These are phyloP conservation scores for Claviceps sp. DNA, from an alignment of 2,329 filamentous ascomycete genomes.

Conservation along the genomic window DNA sequence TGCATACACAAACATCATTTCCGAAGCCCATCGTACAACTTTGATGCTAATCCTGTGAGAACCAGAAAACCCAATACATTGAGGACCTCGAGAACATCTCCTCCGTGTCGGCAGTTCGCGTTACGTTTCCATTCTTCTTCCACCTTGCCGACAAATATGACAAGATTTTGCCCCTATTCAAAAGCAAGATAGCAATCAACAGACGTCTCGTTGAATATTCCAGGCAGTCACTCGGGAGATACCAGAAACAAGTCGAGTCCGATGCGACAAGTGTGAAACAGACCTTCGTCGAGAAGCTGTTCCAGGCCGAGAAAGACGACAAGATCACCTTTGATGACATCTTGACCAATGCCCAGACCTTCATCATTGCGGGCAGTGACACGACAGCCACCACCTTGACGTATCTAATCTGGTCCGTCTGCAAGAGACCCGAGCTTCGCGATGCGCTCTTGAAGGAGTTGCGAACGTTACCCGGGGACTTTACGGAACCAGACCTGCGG, in stretches of 20 bases:
- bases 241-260: slow-evolving; percentile 12
- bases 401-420: slow-evolving; percentile 30
- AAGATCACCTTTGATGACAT: slow-evolving; percentile 20
- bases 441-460: slow-evolving; percentile 23
- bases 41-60: neutral
- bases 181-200: slow-evolving; percentile 1
- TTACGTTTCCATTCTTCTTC: slow-evolving; percentile 17
- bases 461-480: slow-evolving; percentile 16
- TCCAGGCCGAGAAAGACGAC: slow-evolving; percentile 19
- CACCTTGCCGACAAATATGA: slow-evolving; percentile 9
- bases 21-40: neutral
- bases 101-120: slow-evolving; percentile 11
- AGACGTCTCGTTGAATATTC: slow-evolving; percentile 14
- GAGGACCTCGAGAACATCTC: slow-evolving; percentile 21
- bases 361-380: slow-evolving; percentile 38
- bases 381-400: slow-evolving; percentile 37
- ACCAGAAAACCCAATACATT: slow-evolving; percentile 23
- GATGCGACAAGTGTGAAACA: slow-evolving; percentile 11
- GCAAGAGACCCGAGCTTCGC: slow-evolving; percentile 16
- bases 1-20: no score
- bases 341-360: slow-evolving; percentile 24
- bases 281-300: slow-evolving; percentile 25
- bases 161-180: slow-evolving; percentile 12
- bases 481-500: slow-evolving; percentile 9
- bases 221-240: slow-evolving; percentile 15